These are phyloP conservation scores for Giardia duodenalis DNA, from an alignment of 208 protist species.

Conservation along the genomic window DNA sequence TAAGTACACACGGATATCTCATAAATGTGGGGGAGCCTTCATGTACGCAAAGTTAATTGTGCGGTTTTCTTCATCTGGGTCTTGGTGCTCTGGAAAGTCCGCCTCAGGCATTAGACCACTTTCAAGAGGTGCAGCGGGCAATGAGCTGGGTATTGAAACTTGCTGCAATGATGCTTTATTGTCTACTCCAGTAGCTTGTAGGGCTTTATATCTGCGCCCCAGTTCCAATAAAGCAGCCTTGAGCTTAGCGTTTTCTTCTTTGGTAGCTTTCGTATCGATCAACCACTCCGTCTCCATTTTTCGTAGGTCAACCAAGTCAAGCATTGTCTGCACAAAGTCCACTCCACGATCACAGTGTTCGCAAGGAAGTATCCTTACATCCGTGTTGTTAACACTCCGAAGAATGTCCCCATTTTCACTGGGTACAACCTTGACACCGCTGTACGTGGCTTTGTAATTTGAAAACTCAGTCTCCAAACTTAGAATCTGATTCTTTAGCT, in stretches of 20 bases:
- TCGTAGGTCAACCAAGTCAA: background rate
- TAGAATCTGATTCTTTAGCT: background rate
- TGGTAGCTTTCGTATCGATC: background rate
- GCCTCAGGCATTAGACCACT: too few species aligned
- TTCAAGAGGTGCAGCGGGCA: too few species aligned
- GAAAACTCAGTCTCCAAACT: background rate
- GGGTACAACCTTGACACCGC: background rate
- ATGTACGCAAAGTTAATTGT: too few species aligned
- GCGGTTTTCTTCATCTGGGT: too few species aligned
- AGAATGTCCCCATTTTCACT: background rate
- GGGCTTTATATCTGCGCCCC: background rate
- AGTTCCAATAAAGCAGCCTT: background rate
- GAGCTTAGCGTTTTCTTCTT: background rate
- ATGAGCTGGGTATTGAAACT: too few species aligned
- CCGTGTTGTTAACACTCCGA: background rate
- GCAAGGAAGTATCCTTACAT: background rate
- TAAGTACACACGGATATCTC: too few species aligned
- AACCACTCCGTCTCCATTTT: background rate
- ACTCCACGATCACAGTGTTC: background rate
- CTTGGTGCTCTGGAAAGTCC: too few species aligned
- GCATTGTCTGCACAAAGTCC: background rate
- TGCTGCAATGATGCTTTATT: too few species aligned
- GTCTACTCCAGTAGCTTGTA: too few species aligned
- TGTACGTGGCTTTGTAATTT: background rate
- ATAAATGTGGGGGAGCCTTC: too few species aligned